Percentiles rank a stretch among this genome's conserved stretches.
These are phyloP conservation scores for Chaetomidium leptoderma DNA, from an alignment of 495 filamentous ascomycete species.

Conservation along the genomic window DNA sequence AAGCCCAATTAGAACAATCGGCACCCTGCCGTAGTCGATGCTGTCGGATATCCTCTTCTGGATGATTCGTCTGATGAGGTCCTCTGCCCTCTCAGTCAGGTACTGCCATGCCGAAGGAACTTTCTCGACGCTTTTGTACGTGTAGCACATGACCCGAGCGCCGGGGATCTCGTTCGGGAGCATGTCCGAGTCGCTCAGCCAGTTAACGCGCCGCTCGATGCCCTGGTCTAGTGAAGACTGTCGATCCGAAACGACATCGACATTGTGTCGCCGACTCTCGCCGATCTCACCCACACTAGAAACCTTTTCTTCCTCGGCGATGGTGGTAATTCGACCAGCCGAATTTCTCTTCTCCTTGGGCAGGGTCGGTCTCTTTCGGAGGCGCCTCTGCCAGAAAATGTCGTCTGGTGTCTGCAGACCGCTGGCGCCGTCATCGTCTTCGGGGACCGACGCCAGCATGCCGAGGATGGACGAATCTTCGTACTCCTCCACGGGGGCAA, in stretches of 20 bases:
- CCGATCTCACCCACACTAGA: constrained; percentile 6
- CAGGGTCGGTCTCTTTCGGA: constrained; percentile 3
- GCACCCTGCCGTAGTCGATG: constrained; percentile 14
- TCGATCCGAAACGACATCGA: constrained; percentile 15
- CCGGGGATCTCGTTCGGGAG: constrained; percentile 13
- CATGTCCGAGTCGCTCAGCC: constrained; percentile 21
- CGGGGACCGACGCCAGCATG: constrained; percentile 8
- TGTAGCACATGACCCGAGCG: constrained; percentile 21
- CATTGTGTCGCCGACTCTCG: constrained; percentile 7
- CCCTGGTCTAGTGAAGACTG: constrained; percentile 16
- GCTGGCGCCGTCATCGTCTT: constrained; percentile 6
- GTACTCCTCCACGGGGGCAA: not conserved
- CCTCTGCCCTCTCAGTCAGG: constrained; percentile 10
- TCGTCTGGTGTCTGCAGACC: not conserved
- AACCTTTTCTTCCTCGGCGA: constrained; percentile 5
- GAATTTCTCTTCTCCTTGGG: constrained; percentile 5
- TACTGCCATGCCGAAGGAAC: constrained; percentile 13
- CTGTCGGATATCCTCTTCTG: constrained; percentile 12
- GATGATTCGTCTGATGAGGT: constrained; percentile 5
- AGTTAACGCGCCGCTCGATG: constrained; percentile 17
- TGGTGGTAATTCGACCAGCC: not conserved
- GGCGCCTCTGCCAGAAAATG: not conserved
- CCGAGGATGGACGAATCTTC: constrained; percentile 2
- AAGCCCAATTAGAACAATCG: constrained; percentile 13
- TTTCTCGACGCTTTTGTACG: constrained; percentile 15